A percentile compares a stretch with the other conserved stretches of the same genome.
Conservation (phyloP, 176 grass and related monocot species). For the Aegilops umbellulata region DNA sequence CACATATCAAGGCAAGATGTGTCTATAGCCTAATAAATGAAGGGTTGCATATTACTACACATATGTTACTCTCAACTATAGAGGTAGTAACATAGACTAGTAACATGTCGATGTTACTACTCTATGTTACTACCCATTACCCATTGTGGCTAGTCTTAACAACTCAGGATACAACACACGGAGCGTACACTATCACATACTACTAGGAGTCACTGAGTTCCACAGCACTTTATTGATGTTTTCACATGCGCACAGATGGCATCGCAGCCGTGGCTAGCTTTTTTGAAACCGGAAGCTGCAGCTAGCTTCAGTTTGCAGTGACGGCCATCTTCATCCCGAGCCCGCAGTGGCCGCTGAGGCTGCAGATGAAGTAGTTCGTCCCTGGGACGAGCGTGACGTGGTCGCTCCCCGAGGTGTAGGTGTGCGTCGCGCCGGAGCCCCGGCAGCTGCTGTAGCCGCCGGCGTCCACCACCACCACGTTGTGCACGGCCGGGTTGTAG, state of each 20-base stretch:
- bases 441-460: conserved; percentile 55
- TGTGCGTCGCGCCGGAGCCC: conserved; percentile 13
- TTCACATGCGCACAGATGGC: not conserved
- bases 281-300: not conserved
- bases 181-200: not conserved
- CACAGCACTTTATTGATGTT: not conserved
- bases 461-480: conserved; percentile 67
- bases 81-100: too few relatives aligned
- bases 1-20: too few relatives aligned
- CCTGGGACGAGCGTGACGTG: conserved; percentile 47
- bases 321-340: conserved; percentile 75
- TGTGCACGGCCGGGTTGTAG: conserved; percentile 58
- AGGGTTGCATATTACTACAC: too few relatives aligned
- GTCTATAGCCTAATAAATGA: too few relatives aligned
- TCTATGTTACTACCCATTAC: too few relatives aligned
- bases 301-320: conserved; percentile 28
- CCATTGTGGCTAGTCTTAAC: too few relatives aligned
- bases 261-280: not conserved
- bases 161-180: not conserved
- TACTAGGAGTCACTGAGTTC: not conserved
- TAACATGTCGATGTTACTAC: too few relatives aligned
- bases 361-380: conserved; percentile 83
- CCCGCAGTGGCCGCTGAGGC: conserved; percentile 55
- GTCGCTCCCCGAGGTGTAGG: conserved; percentile 58
- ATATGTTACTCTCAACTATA: too few relatives aligned